phyloP scores from a whole-genome alignment of 176 grass and related monocot genomes.

The Avena eriantha region DNA sequence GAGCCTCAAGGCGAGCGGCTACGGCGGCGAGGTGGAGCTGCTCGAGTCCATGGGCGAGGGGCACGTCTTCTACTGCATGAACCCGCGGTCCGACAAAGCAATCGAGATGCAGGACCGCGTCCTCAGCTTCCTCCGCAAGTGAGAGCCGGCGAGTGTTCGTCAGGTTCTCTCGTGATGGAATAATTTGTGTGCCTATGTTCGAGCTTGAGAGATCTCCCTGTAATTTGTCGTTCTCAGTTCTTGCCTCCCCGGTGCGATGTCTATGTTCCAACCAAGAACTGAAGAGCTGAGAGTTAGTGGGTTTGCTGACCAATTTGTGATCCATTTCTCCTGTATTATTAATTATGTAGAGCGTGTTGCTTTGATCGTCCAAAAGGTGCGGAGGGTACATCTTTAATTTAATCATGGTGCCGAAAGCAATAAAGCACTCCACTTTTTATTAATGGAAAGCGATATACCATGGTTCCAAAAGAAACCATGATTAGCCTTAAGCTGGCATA shows the following conservation, averaged over 20 bases:
- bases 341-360: neutral
- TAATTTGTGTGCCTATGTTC: slow-evolving; percentile 9
- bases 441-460: neutral
- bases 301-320: neutral
- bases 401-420: neutral
- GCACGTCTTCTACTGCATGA: slow-evolving; percentile 66
- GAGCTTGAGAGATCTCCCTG: neutral
- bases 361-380: neutral
- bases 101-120: slow-evolving; percentile 52
- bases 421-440: neutral
- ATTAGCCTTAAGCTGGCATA: neutral
- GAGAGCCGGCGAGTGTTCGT: neutral
- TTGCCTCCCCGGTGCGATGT: neutral
- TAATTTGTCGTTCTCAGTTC: neutral
- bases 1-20: slow-evolving; percentile 60
- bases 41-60: slow-evolving; percentile 63
- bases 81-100: slow-evolving; percentile 49
- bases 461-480: neutral
- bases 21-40: slow-evolving; percentile 65
- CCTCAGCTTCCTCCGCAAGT: slow-evolving; percentile 57
- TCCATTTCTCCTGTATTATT: neutral
- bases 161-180: neutral
- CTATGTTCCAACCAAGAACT: neutral
- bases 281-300: neutral
- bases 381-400: neutral